Percentiles rank a stretch among this genome's conserved stretches.
Conservation (phyloP, 83 land plant genomes). For the Picea engelmannii region DNA sequence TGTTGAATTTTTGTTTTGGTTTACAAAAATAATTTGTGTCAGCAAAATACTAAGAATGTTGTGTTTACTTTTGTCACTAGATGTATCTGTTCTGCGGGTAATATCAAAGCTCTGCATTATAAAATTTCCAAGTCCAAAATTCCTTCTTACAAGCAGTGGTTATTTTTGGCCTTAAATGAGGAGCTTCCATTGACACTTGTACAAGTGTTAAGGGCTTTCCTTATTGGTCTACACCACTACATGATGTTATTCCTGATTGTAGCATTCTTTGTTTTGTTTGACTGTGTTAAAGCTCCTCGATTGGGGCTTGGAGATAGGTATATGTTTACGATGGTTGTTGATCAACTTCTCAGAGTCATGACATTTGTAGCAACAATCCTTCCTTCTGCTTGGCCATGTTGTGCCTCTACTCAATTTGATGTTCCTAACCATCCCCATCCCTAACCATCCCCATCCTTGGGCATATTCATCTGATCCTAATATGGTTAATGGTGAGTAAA, state of each 20-base stretch:
- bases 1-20: too few species aligned
- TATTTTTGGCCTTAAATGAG: constrained; percentile 74
- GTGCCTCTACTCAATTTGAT: constrained; percentile 70
- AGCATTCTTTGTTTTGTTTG: constrained; percentile 85
- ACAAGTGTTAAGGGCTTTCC: constrained; percentile 69
- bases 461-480: constrained; percentile 64
- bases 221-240: constrained; percentile 84
- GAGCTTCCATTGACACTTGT: constrained; percentile 66
- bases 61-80: too few species aligned
- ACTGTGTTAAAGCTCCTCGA: constrained; percentile 83
- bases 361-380: constrained; percentile 11
- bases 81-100: too few species aligned
- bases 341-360: constrained; percentile 73
- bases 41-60: too few species aligned
- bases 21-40: too few species aligned
- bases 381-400: constrained; percentile 72
- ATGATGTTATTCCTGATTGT: constrained; percentile 90
- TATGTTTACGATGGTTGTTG: constrained; percentile 95
- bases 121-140: too few species aligned
- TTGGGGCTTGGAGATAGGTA: constrained; percentile 88
- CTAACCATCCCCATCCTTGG: constrained; percentile 47
- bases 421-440: constrained; percentile 81
- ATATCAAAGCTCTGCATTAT: too few species aligned
- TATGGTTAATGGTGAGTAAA: constrained; percentile 53
- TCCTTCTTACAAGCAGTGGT: constrained; percentile 42